Evolutionary conservation across 2,329 filamentous ascomycete genomes (phyloP), one percentile per base, ranked within the genome.

Genomic region (Monosporascus sp.): DNA sequence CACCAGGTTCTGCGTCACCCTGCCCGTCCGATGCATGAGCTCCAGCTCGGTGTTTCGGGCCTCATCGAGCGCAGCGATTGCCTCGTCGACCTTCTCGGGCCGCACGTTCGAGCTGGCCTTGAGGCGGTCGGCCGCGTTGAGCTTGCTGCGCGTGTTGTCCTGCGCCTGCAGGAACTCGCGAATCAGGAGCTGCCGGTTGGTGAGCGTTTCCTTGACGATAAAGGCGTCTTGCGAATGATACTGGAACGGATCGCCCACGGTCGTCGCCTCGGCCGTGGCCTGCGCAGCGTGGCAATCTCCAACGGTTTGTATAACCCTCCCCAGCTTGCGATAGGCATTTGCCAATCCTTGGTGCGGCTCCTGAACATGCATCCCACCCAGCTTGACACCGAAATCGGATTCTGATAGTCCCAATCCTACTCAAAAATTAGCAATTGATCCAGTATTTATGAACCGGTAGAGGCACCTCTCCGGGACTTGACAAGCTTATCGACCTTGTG

Each of bases 161-260:
- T 97, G 92, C 1, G 94, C 92, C 71, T 97, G 91, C 26, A 96
- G 75, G 55, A 97, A 85, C 66, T 99, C 94, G 55, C 94, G 91
- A 44, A 96, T 87, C 20, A 99, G 81, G 58, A 99, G 96, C 73
- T 99, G 94, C 14, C 94, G 89, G 74, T 99, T 99, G 4, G 94
- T 99, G 58, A 99, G 81, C 11, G 92, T 96, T 69, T 99, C 94
- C 72, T 99, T 99, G 61, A 97, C 94, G 63, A 97, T 96, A 68
- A 97, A 96, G 45, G 94, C 90, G 70, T 99, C 94, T 53, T 90
- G 87, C 45, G 91, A 96, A 73, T 97, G 91, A 68, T 97, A 97
- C 64, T 92, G 89, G 58, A 99, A 85, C 11, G 94, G 90, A 63
- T 99, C 94, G 46, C 91, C 91, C 49, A 99, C 81, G 1, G 93